Base-by-base conservation (phyloP, 139 green algal genomes). In the Micractinium conductrix region DNA sequence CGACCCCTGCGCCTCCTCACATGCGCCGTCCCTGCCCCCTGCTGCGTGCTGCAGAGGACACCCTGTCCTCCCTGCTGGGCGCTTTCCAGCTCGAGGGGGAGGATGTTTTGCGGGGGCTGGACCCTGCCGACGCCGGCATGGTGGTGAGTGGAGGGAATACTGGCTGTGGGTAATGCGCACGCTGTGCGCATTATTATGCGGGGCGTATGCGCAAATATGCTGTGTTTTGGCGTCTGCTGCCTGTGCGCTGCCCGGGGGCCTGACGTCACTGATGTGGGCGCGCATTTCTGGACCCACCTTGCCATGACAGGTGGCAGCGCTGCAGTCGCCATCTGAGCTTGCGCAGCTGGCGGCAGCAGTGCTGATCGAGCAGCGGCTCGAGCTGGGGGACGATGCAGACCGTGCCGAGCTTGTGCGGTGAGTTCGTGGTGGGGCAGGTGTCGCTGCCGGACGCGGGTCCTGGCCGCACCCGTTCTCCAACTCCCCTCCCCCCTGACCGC, bases 281-380 rank as follows among this genome's bases (percentile, higher is more conserved):
- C 48, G 48, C 53, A 9, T 62, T 14, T 62, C 19, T 62, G 8
- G 26, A 21, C 19, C 53, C 53, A 9, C 19, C 53, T 62, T 19
- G 53, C 14, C 14, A 22, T 58, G 48, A 22, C 68, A 87, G 83
- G 71, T 88, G 22, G 69, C n/a, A 4, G 84, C 44, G 0, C 72
- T 86, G 42, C n/a, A 65, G 40, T 22, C 65, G 4, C 78, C 79
- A 12, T 74, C 84, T 0, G 24, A 70, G 35, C 79, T 85, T 22
- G 35, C 40, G 21, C 84, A 88, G 79, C 81, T 80, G 33, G 58
- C 58, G 28, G 84, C 84, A 16, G 76, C 84, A 14, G 75, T 84
- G 76, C 45, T 85, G 42, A 24, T 88, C 12, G 65, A 78, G 44
- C 21, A 4, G 40, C 37, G 12, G 35, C 63, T 74, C 33, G 84